Conservation (phyloP, 1,284 basidiomycete species). For the Grifola frondosa region DNA sequence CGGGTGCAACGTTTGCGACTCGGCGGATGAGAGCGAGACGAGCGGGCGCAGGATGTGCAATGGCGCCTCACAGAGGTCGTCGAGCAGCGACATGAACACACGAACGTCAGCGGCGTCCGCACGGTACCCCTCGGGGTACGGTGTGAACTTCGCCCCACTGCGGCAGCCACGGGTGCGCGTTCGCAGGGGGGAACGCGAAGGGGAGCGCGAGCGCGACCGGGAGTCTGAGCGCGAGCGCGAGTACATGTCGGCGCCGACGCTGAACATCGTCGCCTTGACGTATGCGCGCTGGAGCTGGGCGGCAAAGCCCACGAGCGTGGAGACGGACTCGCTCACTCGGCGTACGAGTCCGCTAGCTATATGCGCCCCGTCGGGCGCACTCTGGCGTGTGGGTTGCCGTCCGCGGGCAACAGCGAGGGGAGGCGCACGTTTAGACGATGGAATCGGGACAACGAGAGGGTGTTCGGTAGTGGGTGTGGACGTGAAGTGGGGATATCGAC, state of each 20-base stretch:
- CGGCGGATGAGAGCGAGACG: constrained; percentile 20
- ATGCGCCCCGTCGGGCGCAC: constrained; percentile 2
- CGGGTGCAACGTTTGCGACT: constrained; percentile 13
- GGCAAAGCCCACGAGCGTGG: constrained; percentile 50
- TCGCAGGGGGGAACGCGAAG: constrained; percentile 18
- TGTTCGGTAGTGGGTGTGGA: constrained; percentile 14
- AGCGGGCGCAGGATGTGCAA: constrained; percentile 18
- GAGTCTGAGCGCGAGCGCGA: constrained; percentile 18
- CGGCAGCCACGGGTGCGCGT: constrained; percentile 3
- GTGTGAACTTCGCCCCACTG: constrained; percentile 28
- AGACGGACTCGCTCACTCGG: constrained; percentile 43
- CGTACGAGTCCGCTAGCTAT: constrained; percentile 24
- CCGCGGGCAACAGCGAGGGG: constrained; percentile 25
- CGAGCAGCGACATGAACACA: constrained; percentile 29
- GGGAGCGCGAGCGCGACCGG: constrained; percentile 19
- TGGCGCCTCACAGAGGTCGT: constrained; percentile 2
- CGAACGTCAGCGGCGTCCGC: constrained; percentile 39
- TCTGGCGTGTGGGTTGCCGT: constrained; percentile 13
- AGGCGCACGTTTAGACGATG: constrained; percentile 9
- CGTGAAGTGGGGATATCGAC: constrained; percentile 8
- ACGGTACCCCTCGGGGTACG: constrained; percentile 49
- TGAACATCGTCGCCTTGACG: constrained; percentile 50
- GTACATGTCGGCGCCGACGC: constrained; percentile 31
- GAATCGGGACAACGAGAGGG: constrained; percentile 13
- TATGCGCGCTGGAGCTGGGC: constrained; percentile 58